phyloP scores from a whole-genome alignment of 768 basidiomycete species.

The Kwoniella europaea region DNA sequence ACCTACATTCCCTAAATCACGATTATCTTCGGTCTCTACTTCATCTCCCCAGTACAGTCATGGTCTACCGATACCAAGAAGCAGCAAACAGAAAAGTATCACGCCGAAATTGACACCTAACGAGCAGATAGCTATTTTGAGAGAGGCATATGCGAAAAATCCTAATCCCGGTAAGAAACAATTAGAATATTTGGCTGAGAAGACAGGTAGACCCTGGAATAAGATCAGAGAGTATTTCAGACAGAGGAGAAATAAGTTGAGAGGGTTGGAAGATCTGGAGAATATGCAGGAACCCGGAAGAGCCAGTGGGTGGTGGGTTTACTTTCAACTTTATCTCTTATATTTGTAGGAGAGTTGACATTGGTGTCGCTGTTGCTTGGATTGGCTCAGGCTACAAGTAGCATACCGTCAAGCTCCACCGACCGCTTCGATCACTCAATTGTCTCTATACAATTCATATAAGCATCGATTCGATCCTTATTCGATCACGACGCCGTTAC shows the following conservation, averaged over 20 bases:
- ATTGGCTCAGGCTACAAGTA: constrained; percentile 44
- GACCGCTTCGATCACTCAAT: constrained; percentile 34
- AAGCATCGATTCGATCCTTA: constrained; percentile 48
- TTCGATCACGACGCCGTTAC: constrained; percentile 29
- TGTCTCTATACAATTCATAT: constrained; percentile 47
- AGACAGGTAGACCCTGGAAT: constrained; percentile 46
- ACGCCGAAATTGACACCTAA: constrained; percentile 9
- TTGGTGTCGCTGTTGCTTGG: no score
- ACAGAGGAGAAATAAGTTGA: constrained; percentile 51
- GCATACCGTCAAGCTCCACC: constrained; percentile 37
- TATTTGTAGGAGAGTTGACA: neutral
- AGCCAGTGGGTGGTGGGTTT: constrained; percentile 47
- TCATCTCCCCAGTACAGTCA: neutral
- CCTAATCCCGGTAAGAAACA: constrained; percentile 46
- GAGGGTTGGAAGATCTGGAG: constrained; percentile 47
- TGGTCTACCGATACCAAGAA: constrained; percentile 4
- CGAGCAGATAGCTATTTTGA: constrained; percentile 42
- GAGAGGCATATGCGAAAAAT: constrained; percentile 44
- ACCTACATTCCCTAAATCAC: constrained; percentile 17
- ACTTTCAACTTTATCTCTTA: neutral
- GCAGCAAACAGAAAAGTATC: constrained; percentile 2
- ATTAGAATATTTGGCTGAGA: constrained; percentile 37
- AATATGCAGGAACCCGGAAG: constrained; percentile 48
- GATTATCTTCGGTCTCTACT: neutral
- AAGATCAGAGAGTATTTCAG: constrained; percentile 54